phyloP scores from a whole-genome alignment of 164 flowering plant genomes.

The Annona squamosa region DNA sequence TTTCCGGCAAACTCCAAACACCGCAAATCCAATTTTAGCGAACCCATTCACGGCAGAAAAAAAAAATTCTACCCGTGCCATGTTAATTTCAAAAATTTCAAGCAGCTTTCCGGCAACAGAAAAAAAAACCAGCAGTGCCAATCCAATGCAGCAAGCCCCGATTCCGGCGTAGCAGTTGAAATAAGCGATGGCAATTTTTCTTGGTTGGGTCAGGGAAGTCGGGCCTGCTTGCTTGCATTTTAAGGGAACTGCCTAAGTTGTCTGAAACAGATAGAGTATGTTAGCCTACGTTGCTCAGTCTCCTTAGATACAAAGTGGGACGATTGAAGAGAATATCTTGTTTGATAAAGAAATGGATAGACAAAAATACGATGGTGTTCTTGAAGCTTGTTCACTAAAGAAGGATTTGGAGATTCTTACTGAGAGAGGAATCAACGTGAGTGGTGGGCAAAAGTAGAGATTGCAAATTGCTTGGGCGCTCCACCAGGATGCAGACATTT shows the following conservation, averaged over 20 bases:
- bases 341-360: conserved; percentile 75
- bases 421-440: conserved; percentile 83
- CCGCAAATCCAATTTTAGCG: too few species aligned
- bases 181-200: conserved; percentile 34
- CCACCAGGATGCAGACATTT: conserved; percentile 79
- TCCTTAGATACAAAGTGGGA: conserved; percentile 90
- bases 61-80: too few species aligned
- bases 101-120: too few species aligned
- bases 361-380: conserved; percentile 52
- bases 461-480: conserved; percentile 83
- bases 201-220: conserved; percentile 61
- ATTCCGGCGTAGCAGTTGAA: conserved; percentile 48
- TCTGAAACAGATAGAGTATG: conserved; percentile 33
- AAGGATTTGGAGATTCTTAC: conserved; percentile 78
- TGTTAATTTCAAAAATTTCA: too few species aligned
- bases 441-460: conserved; percentile 93
- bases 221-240: conserved; percentile 43
- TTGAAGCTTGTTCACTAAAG: conserved; percentile 73
- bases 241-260: conserved; percentile 46
- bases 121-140: too few species aligned
- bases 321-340: conserved; percentile 71
- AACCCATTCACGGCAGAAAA: too few species aligned
- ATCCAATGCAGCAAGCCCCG: too few species aligned
- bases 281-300: conserved; percentile 89
- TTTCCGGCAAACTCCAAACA: too few species aligned